Evolutionary conservation across 2,329 filamentous ascomycete species (phyloP), one percentile per base, ranked within the genome.

Genomic region (Hypoxylon sp.): DNA sequence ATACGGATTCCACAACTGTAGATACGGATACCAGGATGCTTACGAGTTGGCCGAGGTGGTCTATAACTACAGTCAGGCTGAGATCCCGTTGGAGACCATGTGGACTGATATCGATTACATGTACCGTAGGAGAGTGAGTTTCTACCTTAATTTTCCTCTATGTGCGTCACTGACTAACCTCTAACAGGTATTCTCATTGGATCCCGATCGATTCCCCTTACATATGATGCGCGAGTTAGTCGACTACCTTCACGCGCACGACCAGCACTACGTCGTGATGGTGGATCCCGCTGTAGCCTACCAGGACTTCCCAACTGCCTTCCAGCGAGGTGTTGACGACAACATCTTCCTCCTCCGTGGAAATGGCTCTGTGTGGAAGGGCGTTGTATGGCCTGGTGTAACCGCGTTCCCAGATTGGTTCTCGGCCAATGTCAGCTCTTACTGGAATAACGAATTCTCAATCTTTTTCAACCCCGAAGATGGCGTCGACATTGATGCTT

Each of bases 381-480:
- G 88, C 11, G 87, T 90, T 11, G 89, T 92, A 15, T 93, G 89
- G 89, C 86, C 89, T 4, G 89, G 89, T 34, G 79, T 84, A 9
- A 81, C 86, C 0, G 86, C 81, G 7, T 91, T 86, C 70, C 87
- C 87, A 0, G 90, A 93, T 67, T 93, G 89, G 89, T 91, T 91
- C 65, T 74, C 84, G 12, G 77, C 79, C 5, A 82, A 83, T 41
- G 81, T 83, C 1, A 78, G 84, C 36, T 63, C 71, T 1, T 94
- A 84, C 69, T 93, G 89, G 89, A 84, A 83, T 57, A 75, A 77
- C 3, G 81, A 92, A 65, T 87, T 93, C 60, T 69, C 66, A 0
- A 68, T 65, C 1, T 90, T 90, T 73, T 91, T 92, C 71, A 69
- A 78, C 52, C 70, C 79, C 0, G 74, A 83, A 0, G 77, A 72